A percentile compares a stretch with the other conserved stretches of the same genome.
Conservation (phyloP, 371 early-diverging fungal genomes). For the Fennellomyces sp. region DNA sequence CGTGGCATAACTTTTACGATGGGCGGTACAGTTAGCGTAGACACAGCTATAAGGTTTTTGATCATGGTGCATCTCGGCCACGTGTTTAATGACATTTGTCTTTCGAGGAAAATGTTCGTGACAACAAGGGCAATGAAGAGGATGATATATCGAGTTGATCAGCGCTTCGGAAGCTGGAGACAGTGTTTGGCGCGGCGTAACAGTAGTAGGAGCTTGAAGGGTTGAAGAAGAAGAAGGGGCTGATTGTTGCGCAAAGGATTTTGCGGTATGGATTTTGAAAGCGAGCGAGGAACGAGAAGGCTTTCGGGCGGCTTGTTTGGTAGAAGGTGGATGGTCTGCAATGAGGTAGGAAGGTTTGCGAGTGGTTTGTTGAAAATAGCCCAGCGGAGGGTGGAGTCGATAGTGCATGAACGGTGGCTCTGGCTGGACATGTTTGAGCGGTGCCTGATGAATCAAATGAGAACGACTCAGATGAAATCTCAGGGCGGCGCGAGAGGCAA, state of each 20-base stretch:
- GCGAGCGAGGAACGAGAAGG: neutral
- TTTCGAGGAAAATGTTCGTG: neutral
- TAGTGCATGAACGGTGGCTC: slow-evolving; percentile 16
- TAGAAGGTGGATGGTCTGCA: neutral
- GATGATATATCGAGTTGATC: neutral
- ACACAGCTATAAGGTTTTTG: slow-evolving; percentile 5
- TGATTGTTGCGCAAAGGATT: neutral
- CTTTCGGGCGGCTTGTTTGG: neutral
- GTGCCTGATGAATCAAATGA: slow-evolving; percentile 18
- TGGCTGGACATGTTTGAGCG: neutral
- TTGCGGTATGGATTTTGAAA: neutral
- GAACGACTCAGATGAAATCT: slow-evolving; percentile 21
- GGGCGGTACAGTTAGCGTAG: neutral
- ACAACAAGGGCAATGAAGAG: slow-evolving; percentile 1
- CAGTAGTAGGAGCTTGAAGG: neutral
- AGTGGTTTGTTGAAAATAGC: slow-evolving; percentile 2
- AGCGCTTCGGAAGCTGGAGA: neutral
- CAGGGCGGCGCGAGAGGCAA: slow-evolving; percentile 17
- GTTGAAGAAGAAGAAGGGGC: neutral
- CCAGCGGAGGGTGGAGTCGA: slow-evolving; percentile 5
- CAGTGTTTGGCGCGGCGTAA: neutral
- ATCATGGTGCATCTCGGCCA: neutral
- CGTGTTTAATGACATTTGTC: neutral
- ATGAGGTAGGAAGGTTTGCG: neutral
- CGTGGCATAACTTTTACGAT: neutral